These are phyloP conservation scores for Cephalotrichum gorgonifer DNA, from an alignment of 2,329 filamentous ascomycete genomes.

Conservation along the genomic window DNA sequence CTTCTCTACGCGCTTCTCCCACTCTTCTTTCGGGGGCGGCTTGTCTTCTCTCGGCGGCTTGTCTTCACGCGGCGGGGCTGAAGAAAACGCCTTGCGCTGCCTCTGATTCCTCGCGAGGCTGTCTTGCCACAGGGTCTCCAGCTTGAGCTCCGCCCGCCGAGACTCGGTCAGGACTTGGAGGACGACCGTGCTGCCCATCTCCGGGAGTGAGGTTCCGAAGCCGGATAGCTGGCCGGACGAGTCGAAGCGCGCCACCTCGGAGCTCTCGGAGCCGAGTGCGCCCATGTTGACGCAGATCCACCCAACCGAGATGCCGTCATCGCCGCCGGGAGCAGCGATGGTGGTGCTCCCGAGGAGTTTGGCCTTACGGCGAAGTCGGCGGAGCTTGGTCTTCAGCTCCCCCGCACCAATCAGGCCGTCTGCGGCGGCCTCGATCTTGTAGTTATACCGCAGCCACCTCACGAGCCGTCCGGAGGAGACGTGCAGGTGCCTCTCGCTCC, in stretches of 20 bases:
- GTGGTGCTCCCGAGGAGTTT: slow-evolving; percentile 67
- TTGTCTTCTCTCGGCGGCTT: too few species aligned
- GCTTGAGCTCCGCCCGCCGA: slow-evolving; percentile 38
- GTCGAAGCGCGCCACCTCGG: slow-evolving; percentile 32
- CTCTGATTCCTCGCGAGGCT: slow-evolving; percentile 20
- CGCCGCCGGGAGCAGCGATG: slow-evolving; percentile 52
- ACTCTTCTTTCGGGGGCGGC: too few species aligned
- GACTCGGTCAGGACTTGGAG: slow-evolving; percentile 48
- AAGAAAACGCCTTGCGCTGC: slow-evolving; percentile 13
- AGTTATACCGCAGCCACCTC: slow-evolving; percentile 67
- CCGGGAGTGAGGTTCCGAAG: slow-evolving; percentile 47
- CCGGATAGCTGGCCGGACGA: slow-evolving; percentile 57
- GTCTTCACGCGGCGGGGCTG: not conserved
- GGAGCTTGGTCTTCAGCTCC: slow-evolving; percentile 79
- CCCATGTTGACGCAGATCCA: slow-evolving; percentile 95
- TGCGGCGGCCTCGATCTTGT: slow-evolving; percentile 65
- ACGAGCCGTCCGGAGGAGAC: slow-evolving; percentile 84
- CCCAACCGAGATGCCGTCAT: slow-evolving; percentile 83
- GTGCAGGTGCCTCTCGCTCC: slow-evolving; percentile 88
- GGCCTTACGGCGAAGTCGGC: slow-evolving; percentile 69
- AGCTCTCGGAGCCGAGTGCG: slow-evolving; percentile 47
- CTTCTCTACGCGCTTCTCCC: too few species aligned
- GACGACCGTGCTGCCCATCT: slow-evolving; percentile 40
- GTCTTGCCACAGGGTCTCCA: slow-evolving; percentile 42
- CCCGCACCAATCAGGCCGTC: slow-evolving; percentile 85